Conservation (phyloP, 140 eudicot genomes). For the Flaveria floridana region DNA sequence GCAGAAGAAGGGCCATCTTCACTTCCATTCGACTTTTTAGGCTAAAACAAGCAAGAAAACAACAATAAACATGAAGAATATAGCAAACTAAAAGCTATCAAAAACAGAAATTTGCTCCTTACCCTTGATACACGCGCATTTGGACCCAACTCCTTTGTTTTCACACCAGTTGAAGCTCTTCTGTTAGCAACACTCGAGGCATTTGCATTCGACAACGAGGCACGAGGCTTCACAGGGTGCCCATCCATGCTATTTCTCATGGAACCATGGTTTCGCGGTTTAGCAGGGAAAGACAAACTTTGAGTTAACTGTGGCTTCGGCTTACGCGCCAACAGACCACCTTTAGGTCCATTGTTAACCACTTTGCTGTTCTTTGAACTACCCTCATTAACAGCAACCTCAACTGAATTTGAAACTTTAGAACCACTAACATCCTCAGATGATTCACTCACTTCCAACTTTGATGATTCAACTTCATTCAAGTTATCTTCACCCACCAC, state of each 20-base stretch:
- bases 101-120: not conserved
- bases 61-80: slow-evolving; percentile 18
- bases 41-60: slow-evolving; percentile 40
- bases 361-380: slow-evolving; percentile 47
- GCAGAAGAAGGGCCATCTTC: slow-evolving; percentile 43
- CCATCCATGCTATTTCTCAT: slow-evolving; percentile 65
- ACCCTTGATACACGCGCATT: slow-evolving; percentile 48
- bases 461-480: slow-evolving; percentile 32
- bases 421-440: slow-evolving; percentile 35
- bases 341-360: slow-evolving; percentile 46
- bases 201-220: slow-evolving; percentile 41
- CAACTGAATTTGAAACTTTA: slow-evolving; percentile 34
- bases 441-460: slow-evolving; percentile 32
- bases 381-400: slow-evolving; percentile 31
- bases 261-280: slow-evolving; percentile 37
- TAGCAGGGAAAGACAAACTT: slow-evolving; percentile 67
- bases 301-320: slow-evolving; percentile 49
- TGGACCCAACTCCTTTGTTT: slow-evolving; percentile 43
- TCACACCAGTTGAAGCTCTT: slow-evolving; percentile 48
- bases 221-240: slow-evolving; percentile 40
- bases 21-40: slow-evolving; percentile 50
- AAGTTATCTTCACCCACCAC: slow-evolving; percentile 33
- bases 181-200: slow-evolving; percentile 34
- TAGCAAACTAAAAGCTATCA: slow-evolving; percentile 14
- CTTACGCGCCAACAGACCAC: slow-evolving; percentile 36